Evolutionary conservation across 2,329 filamentous ascomycete species (phyloP), one percentile per base, ranked within the genome.

Genomic region (Aspergillus ochraceoroseus): DNA sequence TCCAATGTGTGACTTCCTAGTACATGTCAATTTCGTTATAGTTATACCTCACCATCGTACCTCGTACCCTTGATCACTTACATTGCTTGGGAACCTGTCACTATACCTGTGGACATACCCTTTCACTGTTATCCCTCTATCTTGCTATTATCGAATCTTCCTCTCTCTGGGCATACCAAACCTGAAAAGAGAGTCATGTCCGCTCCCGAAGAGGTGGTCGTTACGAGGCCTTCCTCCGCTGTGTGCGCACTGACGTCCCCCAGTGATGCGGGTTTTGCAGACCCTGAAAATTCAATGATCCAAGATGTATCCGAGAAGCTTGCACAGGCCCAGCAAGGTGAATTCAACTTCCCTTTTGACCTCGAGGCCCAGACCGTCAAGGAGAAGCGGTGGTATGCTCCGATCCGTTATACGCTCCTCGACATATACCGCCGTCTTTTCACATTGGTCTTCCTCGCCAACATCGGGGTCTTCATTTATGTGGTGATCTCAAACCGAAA

Each of bases 341-440:
- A 46, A 18, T 34, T 35, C n/a, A 29, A 48, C 42, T 43, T 32
- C 25, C 40, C 34, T 5, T 27, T 51, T 19, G 60, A 63, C 33
- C 43, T 63, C 9, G 61, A 63, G 40, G 55, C 59, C 4, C 61
- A 62, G 40, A 46, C 38, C 7, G 9, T 18, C 12, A 43, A 50
- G 33, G 52, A 35, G 14, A 53, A 52, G 28, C 37, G 48, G 28
- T 37, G 48, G 20, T 46, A 63, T 35, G 54, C 61, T 18, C 55
- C 54, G 12, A 39, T 66, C 32, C 59, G 66, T 20, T 70, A 59
- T 48, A 57, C 56, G 22, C 43, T 63, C 25, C 53, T 70, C 41
- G 60, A 62, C 41, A 54, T 69, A 12, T 71, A 71, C 47, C 64
- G 65, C 7, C 62, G 66, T 5, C 64, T 71, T 4, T 70, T 69